Conservation (phyloP, 73 alveolate species). For the Paramecium octaurelia region DNA sequence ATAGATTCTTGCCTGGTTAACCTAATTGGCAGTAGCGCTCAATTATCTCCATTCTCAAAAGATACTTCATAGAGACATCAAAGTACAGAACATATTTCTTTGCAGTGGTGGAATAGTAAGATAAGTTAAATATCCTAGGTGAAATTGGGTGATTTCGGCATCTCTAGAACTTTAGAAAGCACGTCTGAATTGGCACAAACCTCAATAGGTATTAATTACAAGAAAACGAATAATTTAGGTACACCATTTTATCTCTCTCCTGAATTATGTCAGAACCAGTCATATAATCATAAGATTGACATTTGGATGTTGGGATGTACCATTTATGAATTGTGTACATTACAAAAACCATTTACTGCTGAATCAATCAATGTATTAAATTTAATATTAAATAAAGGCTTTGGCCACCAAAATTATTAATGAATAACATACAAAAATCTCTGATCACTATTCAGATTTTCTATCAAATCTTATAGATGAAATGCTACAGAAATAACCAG, state of each 20-base stretch:
- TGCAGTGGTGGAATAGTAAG: conserved; percentile 29
- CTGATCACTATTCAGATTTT: background rate
- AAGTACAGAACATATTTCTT: conserved; percentile 27
- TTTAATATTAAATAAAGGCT: background rate
- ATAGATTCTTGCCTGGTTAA: conserved; percentile 71
- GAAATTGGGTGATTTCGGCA: conserved; percentile 43
- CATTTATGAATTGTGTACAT: conserved; percentile 57
- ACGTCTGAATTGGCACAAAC: conserved; percentile 35
- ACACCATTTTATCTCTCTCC: conserved; percentile 74
- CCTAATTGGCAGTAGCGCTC: conserved; percentile 71
- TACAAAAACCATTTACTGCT: conserved; percentile 54
- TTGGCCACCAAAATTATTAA: conserved; percentile 4
- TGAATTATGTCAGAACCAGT: conserved; percentile 64
- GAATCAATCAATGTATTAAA: conserved; percentile 43
- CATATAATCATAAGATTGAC: conserved; percentile 65
- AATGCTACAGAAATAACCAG: conserved; percentile 34
- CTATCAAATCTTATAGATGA: background rate
- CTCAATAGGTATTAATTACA: background rate
- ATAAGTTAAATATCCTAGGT: background rate
- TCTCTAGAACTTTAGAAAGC: conserved; percentile 16
- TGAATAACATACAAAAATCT: background rate
- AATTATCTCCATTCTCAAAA: conserved; percentile 75
- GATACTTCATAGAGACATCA: conserved; percentile 80
- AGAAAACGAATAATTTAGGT: conserved; percentile 43
- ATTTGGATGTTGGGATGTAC: conserved; percentile 74